phyloP scores from a whole-genome alignment of 192 early-diverging fungal genomes.

The Diversispora eburnea region DNA sequence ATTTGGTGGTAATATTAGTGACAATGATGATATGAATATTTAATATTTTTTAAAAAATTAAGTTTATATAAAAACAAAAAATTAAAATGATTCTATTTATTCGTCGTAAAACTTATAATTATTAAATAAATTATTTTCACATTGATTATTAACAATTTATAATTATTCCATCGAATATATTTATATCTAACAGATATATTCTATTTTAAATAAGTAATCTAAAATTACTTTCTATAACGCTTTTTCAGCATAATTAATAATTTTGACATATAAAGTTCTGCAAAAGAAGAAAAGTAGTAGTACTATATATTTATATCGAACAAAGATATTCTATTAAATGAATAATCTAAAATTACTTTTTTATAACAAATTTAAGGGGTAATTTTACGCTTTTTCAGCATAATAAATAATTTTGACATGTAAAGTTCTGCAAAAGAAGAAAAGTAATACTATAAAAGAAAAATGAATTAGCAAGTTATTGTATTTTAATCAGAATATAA shows the following conservation, averaged over 20 bases:
- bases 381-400: constrained; percentile 4
- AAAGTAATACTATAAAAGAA: constrained; percentile 60
- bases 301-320: too few relatives aligned
- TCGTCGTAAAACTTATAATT: too few relatives aligned
- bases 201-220: too few relatives aligned
- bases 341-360: background rate
- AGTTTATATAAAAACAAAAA: too few relatives aligned
- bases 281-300: constrained; percentile 82
- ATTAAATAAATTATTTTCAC: too few relatives aligned
- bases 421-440: constrained; percentile 75
- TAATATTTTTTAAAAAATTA: too few relatives aligned
- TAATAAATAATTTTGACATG: constrained; percentile 44
- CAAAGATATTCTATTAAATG: too few relatives aligned
- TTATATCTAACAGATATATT: too few relatives aligned
- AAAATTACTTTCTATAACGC: constrained; percentile 1
- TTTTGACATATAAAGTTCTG: constrained; percentile 57
- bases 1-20: constrained; percentile 11
- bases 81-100: too few relatives aligned
- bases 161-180: too few relatives aligned
- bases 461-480: background rate
- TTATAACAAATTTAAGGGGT: background rate
- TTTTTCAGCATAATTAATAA: constrained; percentile 36
- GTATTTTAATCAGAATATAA: background rate
- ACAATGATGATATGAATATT: too few relatives aligned
- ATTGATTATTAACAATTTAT: too few relatives aligned